These are phyloP conservation scores for Wallacemonas sp. DNA, from an alignment of 208 protist genomes.

Conservation along the genomic window DNA sequence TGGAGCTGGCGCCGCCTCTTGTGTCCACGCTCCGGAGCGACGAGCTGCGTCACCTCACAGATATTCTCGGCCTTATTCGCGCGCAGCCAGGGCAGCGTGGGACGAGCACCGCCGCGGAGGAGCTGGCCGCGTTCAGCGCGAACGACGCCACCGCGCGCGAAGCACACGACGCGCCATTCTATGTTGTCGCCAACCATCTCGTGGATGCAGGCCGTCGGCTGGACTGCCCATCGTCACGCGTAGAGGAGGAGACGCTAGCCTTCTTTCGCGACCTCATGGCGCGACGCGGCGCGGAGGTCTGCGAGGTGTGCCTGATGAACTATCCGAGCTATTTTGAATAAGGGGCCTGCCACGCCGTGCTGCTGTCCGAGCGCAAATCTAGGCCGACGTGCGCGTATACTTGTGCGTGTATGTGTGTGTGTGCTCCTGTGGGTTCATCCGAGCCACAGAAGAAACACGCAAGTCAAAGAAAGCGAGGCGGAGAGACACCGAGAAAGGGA, in stretches of 20 bases:
- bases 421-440: too few relatives aligned
- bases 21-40: constrained; percentile 38
- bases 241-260: constrained; percentile 63
- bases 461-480: neutral
- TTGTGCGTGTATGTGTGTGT: too few relatives aligned
- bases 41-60: constrained; percentile 58
- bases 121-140: neutral
- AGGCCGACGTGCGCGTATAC: too few relatives aligned
- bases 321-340: constrained; percentile 42
- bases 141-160: neutral
- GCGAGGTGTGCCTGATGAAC: constrained; percentile 45
- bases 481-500: neutral
- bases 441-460: neutral
- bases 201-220: constrained; percentile 62
- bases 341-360: too few relatives aligned
- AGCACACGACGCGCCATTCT: constrained; percentile 17
- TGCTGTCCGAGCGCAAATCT: too few relatives aligned
- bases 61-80: constrained; percentile 54
- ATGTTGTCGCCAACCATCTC: constrained; percentile 40
- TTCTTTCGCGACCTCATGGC: constrained; percentile 76
- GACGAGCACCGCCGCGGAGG: neutral
- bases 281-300: constrained; percentile 47
- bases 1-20: constrained; percentile 67
- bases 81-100: neutral
- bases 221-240: constrained; percentile 69